These are phyloP conservation scores for Plantago major DNA, from an alignment of 257 asterid genomes.

Conservation along the genomic window DNA sequence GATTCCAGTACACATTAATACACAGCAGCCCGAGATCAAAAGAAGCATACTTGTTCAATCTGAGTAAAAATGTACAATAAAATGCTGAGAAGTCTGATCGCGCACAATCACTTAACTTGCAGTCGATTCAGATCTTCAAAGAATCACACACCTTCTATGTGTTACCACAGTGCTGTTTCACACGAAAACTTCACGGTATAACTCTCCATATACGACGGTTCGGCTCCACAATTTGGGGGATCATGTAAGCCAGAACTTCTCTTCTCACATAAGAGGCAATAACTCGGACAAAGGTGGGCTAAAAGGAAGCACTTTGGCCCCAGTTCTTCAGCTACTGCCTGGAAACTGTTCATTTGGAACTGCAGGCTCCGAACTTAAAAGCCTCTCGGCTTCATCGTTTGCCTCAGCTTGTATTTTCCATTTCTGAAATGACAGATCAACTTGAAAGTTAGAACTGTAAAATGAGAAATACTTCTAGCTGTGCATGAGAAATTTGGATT, in stretches of 20 bases:
- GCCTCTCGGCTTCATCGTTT: slow-evolving; percentile 87
- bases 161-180: slow-evolving; percentile 5
- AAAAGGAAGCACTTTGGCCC: not conserved
- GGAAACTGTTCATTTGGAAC: slow-evolving; percentile 44
- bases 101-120: not conserved
- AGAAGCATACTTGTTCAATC: not conserved
- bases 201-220: not conserved
- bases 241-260: slow-evolving; percentile 3
- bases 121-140: slow-evolving; percentile 4
- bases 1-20: slow-evolving; percentile 3
- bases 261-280: slow-evolving; percentile 4
- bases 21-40: not conserved
- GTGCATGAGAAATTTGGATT: not conserved
- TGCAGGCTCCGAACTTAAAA: slow-evolving; percentile 72
- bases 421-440: slow-evolving; percentile 44
- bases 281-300: not conserved
- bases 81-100: not conserved
- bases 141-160: not conserved
- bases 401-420: slow-evolving; percentile 96
- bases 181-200: not conserved
- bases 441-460: not conserved
- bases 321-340: slow-evolving; percentile 19
- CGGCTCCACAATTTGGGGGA: not conserved
- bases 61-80: not conserved
- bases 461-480: not conserved